Evolutionary conservation across 441 rosid species (phyloP).

Genomic region (Heliophila coronopifolia): DNA sequence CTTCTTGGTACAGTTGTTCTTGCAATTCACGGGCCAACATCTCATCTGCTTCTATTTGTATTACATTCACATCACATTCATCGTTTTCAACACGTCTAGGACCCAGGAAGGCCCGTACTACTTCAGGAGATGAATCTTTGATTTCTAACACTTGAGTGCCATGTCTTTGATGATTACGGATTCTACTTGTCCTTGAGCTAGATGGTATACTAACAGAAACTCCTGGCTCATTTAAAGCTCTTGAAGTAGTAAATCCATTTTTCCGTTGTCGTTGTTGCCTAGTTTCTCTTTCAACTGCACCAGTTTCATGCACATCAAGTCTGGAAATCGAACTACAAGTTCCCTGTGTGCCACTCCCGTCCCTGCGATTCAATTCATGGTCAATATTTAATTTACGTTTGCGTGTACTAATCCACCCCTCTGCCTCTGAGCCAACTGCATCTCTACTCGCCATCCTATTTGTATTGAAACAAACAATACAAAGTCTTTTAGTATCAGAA

Average conservation of each 20-base stretch:
- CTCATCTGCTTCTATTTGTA: conserved; percentile 89
- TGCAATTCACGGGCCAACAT: conserved; percentile 80
- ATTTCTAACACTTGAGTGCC: conserved; percentile 35
- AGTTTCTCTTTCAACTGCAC: conserved; percentile 13
- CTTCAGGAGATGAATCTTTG: conserved; percentile 40
- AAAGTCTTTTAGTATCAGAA: not conserved
- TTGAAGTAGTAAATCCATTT: conserved; percentile 35
- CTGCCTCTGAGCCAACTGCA: conserved; percentile 24
- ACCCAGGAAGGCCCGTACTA: conserved; percentile 27
- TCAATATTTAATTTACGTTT: conserved; percentile 22
- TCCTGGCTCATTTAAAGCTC: conserved; percentile 38
- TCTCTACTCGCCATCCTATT: conserved; percentile 31
- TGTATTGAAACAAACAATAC: conserved; percentile 2
- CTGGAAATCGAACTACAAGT: conserved; percentile 26
- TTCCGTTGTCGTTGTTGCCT: conserved; percentile 47
- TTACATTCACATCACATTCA: conserved; percentile 46
- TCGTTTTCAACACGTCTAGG: conserved; percentile 29
- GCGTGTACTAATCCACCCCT: conserved; percentile 56
- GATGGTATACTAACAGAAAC: conserved; percentile 45
- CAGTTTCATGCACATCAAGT: conserved; percentile 30
- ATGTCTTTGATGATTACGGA: conserved; percentile 29
- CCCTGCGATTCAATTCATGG: conserved; percentile 26
- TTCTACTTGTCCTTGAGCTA: conserved; percentile 45
- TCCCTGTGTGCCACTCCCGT: conserved; percentile 27
- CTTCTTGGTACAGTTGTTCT: conserved; percentile 66